phyloP scores from a whole-genome alignment of 1,139 yeast species.

The Yamadazyma aaseri region DNA sequence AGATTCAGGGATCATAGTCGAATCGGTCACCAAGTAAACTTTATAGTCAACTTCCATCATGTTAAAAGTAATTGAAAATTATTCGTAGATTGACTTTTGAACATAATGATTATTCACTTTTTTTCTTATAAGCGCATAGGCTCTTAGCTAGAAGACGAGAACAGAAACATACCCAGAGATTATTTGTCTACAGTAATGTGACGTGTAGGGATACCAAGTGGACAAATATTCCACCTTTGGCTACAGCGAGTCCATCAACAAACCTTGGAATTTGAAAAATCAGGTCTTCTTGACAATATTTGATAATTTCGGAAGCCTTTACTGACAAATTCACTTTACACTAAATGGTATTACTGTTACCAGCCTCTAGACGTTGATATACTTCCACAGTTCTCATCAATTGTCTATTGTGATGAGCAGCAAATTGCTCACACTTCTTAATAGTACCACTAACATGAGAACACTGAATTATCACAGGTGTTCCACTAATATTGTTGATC shows the following conservation, averaged over 20 bases:
- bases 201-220: too few species aligned
- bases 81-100: not conserved
- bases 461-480: slow-evolving; percentile 57
- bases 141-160: slow-evolving; percentile 4
- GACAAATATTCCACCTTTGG: too few species aligned
- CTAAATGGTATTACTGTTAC: too few species aligned
- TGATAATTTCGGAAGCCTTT: too few species aligned
- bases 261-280: too few species aligned
- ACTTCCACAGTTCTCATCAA: slow-evolving; percentile 24
- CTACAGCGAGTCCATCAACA: too few species aligned
- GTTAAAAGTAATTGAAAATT: not conserved
- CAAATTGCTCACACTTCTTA: slow-evolving; percentile 73
- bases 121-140: slow-evolving; percentile 11
- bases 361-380: slow-evolving; percentile 8
- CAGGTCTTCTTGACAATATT: too few species aligned
- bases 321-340: too few species aligned
- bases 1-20: slow-evolving; percentile 68
- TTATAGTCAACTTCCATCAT: slow-evolving; percentile 50
- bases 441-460: slow-evolving; percentile 85
- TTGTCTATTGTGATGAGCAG: slow-evolving; percentile 45
- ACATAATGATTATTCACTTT: not conserved
- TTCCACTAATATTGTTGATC: slow-evolving; percentile 54
- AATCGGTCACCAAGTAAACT: slow-evolving; percentile 78
- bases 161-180: too few species aligned
- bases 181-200: too few species aligned